These are phyloP conservation scores for Citrullus colocynthis DNA, from an alignment of 306 rosid species.

Conservation along the genomic window DNA sequence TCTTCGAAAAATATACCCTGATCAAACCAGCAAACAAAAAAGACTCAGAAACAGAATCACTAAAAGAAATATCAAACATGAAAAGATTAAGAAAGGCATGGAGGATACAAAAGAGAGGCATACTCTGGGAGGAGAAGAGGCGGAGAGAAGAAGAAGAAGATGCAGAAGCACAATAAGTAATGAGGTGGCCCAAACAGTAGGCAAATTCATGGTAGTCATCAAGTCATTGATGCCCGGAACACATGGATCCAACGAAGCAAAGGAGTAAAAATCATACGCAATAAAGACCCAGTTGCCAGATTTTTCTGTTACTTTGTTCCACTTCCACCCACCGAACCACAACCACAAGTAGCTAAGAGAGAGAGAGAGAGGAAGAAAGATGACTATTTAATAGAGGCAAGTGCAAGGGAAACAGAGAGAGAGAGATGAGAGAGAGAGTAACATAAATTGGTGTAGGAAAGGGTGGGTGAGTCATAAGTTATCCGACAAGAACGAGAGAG, in stretches of 20 bases:
- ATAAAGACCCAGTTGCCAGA: conserved; percentile 25
- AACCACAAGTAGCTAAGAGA: neutral
- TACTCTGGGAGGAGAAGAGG: conserved; percentile 41
- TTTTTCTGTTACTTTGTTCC: conserved; percentile 14
- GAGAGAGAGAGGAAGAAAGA: neutral
- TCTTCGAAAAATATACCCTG: conserved; percentile 54
- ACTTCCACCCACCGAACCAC: conserved; percentile 3
- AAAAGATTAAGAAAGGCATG: neutral
- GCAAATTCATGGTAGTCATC: conserved; percentile 31
- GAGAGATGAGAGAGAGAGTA: neutral
- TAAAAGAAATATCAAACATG: neutral
- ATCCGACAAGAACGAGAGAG: conserved; percentile 18
- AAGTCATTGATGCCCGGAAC: conserved; percentile 19
- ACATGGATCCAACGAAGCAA: neutral
- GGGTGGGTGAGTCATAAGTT: conserved; percentile 24
- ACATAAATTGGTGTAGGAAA: conserved; percentile 22
- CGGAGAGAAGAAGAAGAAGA: conserved; percentile 22
- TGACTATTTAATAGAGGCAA: neutral
- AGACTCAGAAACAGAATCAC: neutral
- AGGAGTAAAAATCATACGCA: conserved; percentile 12
- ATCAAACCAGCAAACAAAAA: neutral
- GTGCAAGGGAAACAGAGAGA: neutral
- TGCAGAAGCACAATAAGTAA: conserved; percentile 23
- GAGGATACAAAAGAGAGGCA: neutral
- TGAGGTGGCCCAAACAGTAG: conserved; percentile 16